Evolutionary conservation across 2,329 filamentous ascomycete genomes (phyloP).

Genomic region (Pseudogymnoascus sp.): DNA sequence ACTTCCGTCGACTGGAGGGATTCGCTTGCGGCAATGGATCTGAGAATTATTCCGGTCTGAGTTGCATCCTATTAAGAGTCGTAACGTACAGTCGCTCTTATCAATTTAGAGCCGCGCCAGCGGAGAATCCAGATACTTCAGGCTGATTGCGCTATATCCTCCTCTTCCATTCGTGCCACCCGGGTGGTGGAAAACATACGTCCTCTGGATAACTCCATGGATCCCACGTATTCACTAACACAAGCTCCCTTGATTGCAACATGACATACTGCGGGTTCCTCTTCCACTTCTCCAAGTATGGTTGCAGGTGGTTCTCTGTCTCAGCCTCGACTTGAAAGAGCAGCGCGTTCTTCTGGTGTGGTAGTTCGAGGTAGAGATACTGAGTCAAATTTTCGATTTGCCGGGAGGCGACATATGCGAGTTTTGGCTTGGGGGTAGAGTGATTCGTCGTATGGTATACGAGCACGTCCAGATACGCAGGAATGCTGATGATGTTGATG

Average conservation of each 20-base stretch:
- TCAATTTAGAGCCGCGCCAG: neutral
- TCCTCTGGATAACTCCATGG: too few relatives aligned
- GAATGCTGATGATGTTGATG: neutral
- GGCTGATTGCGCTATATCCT: neutral
- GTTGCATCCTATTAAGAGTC: too few relatives aligned
- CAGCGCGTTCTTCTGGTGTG: neutral
- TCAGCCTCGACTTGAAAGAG: neutral
- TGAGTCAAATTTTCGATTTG: neutral
- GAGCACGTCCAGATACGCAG: neutral
- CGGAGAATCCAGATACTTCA: neutral
- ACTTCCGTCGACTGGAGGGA: too few relatives aligned
- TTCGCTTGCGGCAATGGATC: too few relatives aligned
- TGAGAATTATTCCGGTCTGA: too few relatives aligned
- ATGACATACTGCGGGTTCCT: neutral
- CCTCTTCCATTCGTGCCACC: too few relatives aligned
- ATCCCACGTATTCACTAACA: neutral
- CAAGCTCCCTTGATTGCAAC: neutral
- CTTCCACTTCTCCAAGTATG: neutral
- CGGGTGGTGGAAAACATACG: too few relatives aligned
- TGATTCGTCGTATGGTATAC: neutral
- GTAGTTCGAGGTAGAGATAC: neutral
- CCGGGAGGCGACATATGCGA: neutral
- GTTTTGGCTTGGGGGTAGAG: neutral
- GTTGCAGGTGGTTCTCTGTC: neutral
- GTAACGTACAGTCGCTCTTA: too few relatives aligned